Evolutionary conservation across 441 rosid genomes (phyloP), one percentile per base, ranked within the genome.

Genomic region (Capsella rubella): DNA sequence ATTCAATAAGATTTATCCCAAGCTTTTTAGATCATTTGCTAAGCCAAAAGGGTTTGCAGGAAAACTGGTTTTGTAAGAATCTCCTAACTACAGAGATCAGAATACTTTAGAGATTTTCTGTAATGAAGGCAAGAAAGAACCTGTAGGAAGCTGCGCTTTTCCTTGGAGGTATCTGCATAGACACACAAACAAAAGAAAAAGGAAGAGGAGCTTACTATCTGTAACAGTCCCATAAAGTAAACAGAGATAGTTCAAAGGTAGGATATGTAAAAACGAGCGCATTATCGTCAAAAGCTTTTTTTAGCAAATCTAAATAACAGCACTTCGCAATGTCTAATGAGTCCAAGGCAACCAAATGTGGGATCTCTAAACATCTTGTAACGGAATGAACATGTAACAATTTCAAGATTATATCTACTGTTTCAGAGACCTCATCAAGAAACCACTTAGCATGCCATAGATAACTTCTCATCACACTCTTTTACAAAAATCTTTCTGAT

Each of bases 131-230:
- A 68, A 71, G 80, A 50, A 74, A 67, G 56, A 74, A 95, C 99
- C 97, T 92, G 97, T 92, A 90, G 16, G 99, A 90, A 73, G 96
- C 97, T 59, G 97, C 96, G 73, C 83, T 95, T 86, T 88, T 90
- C 78, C 99, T 80, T 4, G 99, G 97, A 53, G 99, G 99, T 86
- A 95, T 95, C 99, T 92, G 94, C 95, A 88, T 56, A 85, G 60
- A 66, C 61, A 25, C 61, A 35, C 54, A 59, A 77, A 76, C 61
- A 47, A 56, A 64, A 56, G 2, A 39, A 67, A 53, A 45, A 64
- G 2, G 3, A 69, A 56, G 32, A 70, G 34, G 12, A 58, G 58
- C 67, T 70, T 34, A 76, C 39, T 56, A 49, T 43, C 47, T 16
- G 31, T 54, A 64, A 42, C 52, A 29, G 28, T 2, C 31, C 52